Conservation (phyloP, 192 early-diverging fungal species). For the Entophlyctis luteolus region DNA sequence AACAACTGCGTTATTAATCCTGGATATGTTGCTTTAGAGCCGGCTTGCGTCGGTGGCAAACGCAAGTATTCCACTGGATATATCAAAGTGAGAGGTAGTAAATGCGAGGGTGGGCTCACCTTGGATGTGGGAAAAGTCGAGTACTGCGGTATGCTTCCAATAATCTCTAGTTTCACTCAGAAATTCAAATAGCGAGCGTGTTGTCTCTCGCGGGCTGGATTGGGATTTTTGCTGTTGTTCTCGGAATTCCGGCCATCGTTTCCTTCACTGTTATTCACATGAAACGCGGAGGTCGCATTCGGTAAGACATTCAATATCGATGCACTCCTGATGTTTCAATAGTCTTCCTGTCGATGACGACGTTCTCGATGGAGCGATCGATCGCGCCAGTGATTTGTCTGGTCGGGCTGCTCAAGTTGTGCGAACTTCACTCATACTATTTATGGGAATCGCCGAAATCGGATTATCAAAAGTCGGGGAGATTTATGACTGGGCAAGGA, state of each 20-base stretch:
- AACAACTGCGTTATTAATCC: constrained; percentile 2
- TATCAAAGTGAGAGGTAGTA: constrained; percentile 21
- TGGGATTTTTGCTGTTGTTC: constrained; percentile 27
- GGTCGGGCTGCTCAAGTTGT: constrained; percentile 10
- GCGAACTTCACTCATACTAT: background rate
- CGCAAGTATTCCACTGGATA: constrained; percentile 29
- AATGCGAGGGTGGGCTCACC: constrained; percentile 32
- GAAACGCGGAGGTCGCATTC: constrained; percentile 33
- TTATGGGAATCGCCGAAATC: constrained; percentile 28
- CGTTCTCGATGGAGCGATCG: background rate
- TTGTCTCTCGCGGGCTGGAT: constrained; percentile 30
- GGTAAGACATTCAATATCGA: constrained; percentile 11
- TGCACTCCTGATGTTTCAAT: background rate
- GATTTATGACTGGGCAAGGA: constrained; percentile 25
- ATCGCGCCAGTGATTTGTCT: background rate
- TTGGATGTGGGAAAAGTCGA: constrained; percentile 17
- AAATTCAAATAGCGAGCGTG: background rate
- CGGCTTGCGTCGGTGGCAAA: constrained; percentile 24
- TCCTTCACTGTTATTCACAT: constrained; percentile 27
- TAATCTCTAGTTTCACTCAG: background rate
- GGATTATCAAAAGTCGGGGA: constrained; percentile 4
- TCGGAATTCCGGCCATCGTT: constrained; percentile 30
- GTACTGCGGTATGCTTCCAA: constrained; percentile 16
- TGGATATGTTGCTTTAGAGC: constrained; percentile 7
- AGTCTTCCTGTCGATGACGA: constrained; percentile 32